Percentiles rank a stretch among this genome's conserved stretches.
Evolutionary conservation across 805 yeast species (phyloP).

Genomic region (Candida ortonii): DNA sequence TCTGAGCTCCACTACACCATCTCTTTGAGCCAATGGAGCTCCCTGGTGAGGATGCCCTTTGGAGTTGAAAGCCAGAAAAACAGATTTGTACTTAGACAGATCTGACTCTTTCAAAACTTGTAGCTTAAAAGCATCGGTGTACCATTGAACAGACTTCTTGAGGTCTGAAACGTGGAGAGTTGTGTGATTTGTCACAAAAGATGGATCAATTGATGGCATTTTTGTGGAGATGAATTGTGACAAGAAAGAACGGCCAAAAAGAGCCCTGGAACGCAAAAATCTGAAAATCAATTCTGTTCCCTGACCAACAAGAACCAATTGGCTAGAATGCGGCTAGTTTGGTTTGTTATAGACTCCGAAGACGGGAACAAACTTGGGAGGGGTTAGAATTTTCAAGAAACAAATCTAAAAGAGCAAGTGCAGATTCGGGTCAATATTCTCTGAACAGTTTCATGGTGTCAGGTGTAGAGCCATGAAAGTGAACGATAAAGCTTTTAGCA

Average conservation of each 20-base stretch:
- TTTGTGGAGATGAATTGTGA: background rate
- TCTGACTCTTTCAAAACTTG: constrained; percentile 50
- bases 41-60: constrained; percentile 38
- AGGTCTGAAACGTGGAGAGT: constrained; percentile 85
- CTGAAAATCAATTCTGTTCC: too few relatives aligned
- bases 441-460: too few relatives aligned
- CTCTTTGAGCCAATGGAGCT: constrained; percentile 37
- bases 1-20: constrained; percentile 80
- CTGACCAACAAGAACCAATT: too few relatives aligned
- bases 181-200: constrained; percentile 56
- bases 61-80: constrained; percentile 61
- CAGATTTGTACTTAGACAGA: constrained; percentile 60
- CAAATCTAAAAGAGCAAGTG: too few relatives aligned
- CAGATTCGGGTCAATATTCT: too few relatives aligned
- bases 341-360: too few relatives aligned
- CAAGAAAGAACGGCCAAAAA: background rate
- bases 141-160: constrained; percentile 65
- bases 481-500: too few relatives aligned
- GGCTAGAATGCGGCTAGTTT: too few relatives aligned
- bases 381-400: too few relatives aligned
- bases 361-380: too few relatives aligned
- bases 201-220: constrained; percentile 5
- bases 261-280: too few relatives aligned
- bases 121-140: constrained; percentile 73
- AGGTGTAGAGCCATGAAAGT: too few relatives aligned